A percentile compares a stretch with the other conserved stretches of the same genome.
Conservation (phyloP, 202 grass and related monocot genomes). For the Panicum virgatum region DNA sequence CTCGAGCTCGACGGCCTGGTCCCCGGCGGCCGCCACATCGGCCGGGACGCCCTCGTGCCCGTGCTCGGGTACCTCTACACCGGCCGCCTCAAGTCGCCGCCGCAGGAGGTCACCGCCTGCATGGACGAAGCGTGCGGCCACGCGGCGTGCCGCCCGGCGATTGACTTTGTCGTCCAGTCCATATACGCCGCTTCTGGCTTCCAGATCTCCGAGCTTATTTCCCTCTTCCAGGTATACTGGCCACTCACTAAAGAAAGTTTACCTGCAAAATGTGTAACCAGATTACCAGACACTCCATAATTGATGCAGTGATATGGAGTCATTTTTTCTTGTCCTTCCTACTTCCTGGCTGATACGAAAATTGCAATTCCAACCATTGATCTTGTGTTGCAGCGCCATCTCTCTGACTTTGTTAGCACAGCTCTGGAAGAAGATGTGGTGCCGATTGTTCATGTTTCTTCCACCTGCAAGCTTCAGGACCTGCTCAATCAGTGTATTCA, state of each 20-base stretch:
- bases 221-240: conserved; percentile 68
- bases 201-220: conserved; percentile 74
- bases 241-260: not conserved
- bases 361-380: not conserved
- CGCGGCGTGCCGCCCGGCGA: conserved; percentile 66
- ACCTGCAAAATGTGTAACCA: not conserved
- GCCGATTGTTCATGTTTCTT: conserved; percentile 43
- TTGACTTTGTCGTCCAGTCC: conserved; percentile 66
- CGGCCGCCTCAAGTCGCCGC: conserved; percentile 54
- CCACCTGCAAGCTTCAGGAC: conserved; percentile 41
- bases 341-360: not conserved
- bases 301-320: not conserved
- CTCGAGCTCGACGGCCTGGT: conserved; percentile 50
- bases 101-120: conserved; percentile 55
- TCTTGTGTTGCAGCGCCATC: conserved; percentile 52
- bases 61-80: conserved; percentile 72
- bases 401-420: conserved; percentile 49
- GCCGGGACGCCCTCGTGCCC: conserved; percentile 62
- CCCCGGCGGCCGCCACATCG: conserved; percentile 48
- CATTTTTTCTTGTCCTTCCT: not conserved
- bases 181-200: conserved; percentile 69
- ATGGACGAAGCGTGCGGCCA: conserved; percentile 53
- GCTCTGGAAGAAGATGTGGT: conserved; percentile 53
- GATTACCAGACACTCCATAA: not conserved
- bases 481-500: conserved; percentile 51